These are phyloP conservation scores for Clavispora fructus DNA, from an alignment of 805 yeast genomes.

Conservation along the genomic window DNA sequence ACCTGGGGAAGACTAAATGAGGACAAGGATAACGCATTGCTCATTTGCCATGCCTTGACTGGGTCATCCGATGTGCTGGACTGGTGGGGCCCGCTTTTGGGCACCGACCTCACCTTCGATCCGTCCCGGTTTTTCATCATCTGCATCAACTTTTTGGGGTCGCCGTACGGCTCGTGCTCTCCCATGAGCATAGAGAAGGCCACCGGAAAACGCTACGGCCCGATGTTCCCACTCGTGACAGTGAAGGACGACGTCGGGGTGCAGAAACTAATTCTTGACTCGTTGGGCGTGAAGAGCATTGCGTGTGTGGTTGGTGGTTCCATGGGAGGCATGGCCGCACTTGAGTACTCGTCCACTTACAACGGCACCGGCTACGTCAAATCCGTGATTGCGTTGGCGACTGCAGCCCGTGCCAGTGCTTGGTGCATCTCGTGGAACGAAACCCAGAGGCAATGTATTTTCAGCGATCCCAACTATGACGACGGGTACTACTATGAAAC, in stretches of 20 bases:
- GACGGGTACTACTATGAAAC: conserved; percentile 79
- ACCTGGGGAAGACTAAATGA: conserved; percentile 88
- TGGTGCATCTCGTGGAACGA: conserved; percentile 99
- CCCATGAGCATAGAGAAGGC: conserved; percentile 80
- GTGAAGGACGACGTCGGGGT: conserved; percentile 87
- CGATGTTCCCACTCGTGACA: conserved; percentile 90
- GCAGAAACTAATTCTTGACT: conserved; percentile 73
- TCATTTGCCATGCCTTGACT: conserved; percentile 94
- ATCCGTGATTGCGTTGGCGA: conserved; percentile 77
- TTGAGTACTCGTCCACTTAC: conserved; percentile 72
- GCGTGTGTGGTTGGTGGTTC: conserved; percentile 95
- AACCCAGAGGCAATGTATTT: conserved; percentile 93
- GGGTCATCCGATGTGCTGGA: conserved; percentile 94
- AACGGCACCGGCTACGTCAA: conserved; percentile 64
- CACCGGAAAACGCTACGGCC: conserved; percentile 78
- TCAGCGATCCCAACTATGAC: conserved; percentile 87
- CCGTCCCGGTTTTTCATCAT: conserved; percentile 81
- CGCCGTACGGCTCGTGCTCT: conserved; percentile 94
- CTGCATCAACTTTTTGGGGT: conserved; percentile 89
- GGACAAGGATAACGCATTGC: conserved; percentile 66
- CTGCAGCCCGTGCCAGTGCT: conserved; percentile 91
- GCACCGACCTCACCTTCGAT: conserved; percentile 83
- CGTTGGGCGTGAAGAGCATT: conserved; percentile 68
- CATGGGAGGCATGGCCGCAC: conserved; percentile 96
- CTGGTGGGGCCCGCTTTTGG: conserved; percentile 98